phyloP scores from a whole-genome alignment of 495 filamentous ascomycete species.

The Penicillium bovifimosum region DNA sequence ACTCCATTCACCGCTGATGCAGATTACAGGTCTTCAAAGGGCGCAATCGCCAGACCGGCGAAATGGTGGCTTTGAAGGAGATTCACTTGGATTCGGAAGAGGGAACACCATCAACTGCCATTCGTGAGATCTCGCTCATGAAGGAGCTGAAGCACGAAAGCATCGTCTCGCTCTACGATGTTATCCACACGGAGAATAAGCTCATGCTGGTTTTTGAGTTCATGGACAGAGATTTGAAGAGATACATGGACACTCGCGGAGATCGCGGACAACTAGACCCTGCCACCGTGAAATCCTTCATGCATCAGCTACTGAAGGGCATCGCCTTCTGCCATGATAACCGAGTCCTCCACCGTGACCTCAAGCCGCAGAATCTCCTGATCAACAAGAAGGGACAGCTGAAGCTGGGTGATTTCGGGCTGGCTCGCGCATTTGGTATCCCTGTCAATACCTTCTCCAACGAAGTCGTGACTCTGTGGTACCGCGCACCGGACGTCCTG shows the following conservation, averaged over 20 bases:
- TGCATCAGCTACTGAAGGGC: constrained; percentile 89
- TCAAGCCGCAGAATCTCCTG: constrained; percentile 92
- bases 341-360: constrained; percentile 88
- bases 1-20: constrained; percentile 18
- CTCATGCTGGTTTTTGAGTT: constrained; percentile 98
- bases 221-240: constrained; percentile 98
- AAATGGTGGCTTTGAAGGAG: constrained; percentile 96
- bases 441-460: constrained; percentile 98
- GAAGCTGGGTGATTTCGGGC: constrained; percentile 92
- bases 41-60: constrained; percentile 89
- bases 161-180: constrained; percentile 95
- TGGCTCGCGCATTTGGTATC: constrained; percentile 91
- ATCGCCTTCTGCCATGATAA: constrained; percentile 98
- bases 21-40: constrained; percentile 87
- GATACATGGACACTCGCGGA: constrained; percentile 92
- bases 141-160: constrained; percentile 99
- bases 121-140: constrained; percentile 97
- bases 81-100: constrained; percentile 99
- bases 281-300: constrained; percentile 89
- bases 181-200: constrained; percentile 99
- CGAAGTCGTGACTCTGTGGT: constrained; percentile 96
- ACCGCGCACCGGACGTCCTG: constrained; percentile 88
- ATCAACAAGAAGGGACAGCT: constrained; percentile 89
- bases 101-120: constrained; percentile 95
- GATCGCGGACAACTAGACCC: constrained; percentile 80